Conservation (phyloP, 139 green algal genomes). For the Coelastrella sp. region DNA sequence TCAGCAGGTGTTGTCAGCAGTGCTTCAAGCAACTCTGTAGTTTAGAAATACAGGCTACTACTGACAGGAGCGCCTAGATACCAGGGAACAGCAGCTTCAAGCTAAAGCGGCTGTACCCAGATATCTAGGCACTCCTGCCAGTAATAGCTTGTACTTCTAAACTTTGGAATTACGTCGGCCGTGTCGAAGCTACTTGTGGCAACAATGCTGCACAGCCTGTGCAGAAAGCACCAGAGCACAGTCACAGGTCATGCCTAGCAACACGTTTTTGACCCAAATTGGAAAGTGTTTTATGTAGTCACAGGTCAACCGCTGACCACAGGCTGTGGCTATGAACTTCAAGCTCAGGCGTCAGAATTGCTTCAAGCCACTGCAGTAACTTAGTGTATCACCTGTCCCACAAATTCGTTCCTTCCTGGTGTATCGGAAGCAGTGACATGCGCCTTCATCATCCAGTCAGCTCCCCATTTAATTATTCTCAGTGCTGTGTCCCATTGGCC, state of each 20-base stretch:
- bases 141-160: background rate
- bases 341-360: background rate
- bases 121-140: too few species aligned
- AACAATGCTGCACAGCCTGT: too few species aligned
- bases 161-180: background rate
- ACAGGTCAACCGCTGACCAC: too few species aligned
- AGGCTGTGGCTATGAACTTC: too few species aligned
- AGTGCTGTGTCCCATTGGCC: background rate
- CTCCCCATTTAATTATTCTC: slow-evolving; percentile 58
- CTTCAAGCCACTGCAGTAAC: background rate
- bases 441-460: slow-evolving; percentile 66
- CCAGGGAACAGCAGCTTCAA: too few species aligned
- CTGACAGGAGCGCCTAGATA: background rate
- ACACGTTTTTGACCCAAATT: too few species aligned
- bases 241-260: too few species aligned
- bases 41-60: background rate
- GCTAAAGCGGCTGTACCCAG: too few species aligned
- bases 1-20: background rate
- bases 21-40: background rate
- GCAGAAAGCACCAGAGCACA: too few species aligned
- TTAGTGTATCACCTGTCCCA: slow-evolving; percentile 58
- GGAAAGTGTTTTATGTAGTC: too few species aligned
- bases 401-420: slow-evolving; percentile 50
- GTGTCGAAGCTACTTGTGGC: too few species aligned
- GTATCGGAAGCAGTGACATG: slow-evolving; percentile 53